Evolutionary conservation across 257 asterid species (phyloP).

Genomic region (Apocynum venetum): DNA sequence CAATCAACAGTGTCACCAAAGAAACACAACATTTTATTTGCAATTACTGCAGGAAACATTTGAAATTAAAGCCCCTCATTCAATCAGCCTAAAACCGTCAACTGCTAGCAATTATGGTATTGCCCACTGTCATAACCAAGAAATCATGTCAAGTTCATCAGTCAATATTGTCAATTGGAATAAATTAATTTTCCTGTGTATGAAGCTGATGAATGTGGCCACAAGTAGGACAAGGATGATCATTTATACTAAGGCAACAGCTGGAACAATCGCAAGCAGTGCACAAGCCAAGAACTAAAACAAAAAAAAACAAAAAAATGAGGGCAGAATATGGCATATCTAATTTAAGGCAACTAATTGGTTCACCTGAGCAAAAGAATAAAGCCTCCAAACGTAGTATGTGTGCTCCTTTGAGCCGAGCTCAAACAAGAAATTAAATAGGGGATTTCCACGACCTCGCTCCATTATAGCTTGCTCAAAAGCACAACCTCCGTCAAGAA

Average conservation of each 20-base stretch:
- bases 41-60: not conserved
- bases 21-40: not conserved
- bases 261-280: not conserved
- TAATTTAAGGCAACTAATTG: not conserved
- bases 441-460: slow-evolving; percentile 85
- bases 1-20: not conserved
- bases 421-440: slow-evolving; percentile 81
- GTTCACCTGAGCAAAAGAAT: slow-evolving; percentile 91
- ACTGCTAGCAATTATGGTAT: not conserved
- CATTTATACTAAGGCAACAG: not conserved
- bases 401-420: slow-evolving; percentile 95
- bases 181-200: not conserved
- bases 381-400: slow-evolving; percentile 95
- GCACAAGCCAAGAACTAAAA: not conserved
- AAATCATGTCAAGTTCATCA: slow-evolving; percentile 1
- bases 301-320: not conserved
- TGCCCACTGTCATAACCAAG: not conserved
- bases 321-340: slow-evolving; percentile 12
- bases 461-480: slow-evolving; percentile 99
- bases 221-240: not conserved
- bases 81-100: not conserved
- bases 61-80: not conserved
- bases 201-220: not conserved
- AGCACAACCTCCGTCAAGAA: slow-evolving; percentile 97
- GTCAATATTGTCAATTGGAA: not conserved